A percentile compares a stretch with the other conserved stretches of the same genome.
Evolutionary conservation across 495 filamentous ascomycete genomes (phyloP).

Genomic region (Hypoxylon fragiforme): DNA sequence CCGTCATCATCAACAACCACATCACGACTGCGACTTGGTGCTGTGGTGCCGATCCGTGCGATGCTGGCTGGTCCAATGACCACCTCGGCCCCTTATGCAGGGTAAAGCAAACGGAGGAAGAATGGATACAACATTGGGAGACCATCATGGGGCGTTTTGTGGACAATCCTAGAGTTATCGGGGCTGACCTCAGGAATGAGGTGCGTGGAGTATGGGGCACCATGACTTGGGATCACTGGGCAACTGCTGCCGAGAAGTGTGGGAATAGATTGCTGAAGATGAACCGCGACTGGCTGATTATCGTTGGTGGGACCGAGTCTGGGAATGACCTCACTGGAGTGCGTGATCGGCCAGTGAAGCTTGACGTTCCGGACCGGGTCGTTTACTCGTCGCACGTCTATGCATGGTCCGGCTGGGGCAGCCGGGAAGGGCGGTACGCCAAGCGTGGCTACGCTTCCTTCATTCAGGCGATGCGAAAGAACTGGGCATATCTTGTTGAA

Average conservation of each 20-base stretch:
- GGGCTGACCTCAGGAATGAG: slow-evolving; percentile 64
- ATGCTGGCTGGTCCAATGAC: slow-evolving; percentile 61
- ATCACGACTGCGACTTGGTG: slow-evolving; percentile 66
- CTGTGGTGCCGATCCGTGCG: slow-evolving; percentile 62
- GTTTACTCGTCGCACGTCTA: slow-evolving; percentile 68
- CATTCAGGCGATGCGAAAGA: slow-evolving; percentile 57
- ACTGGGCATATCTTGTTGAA: slow-evolving; percentile 64
- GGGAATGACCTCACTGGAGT: slow-evolving; percentile 60
- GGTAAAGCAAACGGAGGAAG: slow-evolving; percentile 57
- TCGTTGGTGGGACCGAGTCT: slow-evolving; percentile 63
- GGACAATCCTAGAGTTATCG: slow-evolving; percentile 58
- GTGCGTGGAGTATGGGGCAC: slow-evolving; percentile 65
- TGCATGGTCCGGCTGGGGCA: slow-evolving; percentile 65
- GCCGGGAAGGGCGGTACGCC: slow-evolving; percentile 52
- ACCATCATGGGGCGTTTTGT: slow-evolving; percentile 56
- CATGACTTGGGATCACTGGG: slow-evolving; percentile 62
- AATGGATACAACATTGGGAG: slow-evolving; percentile 64
- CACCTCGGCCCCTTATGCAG: slow-evolving; percentile 56
- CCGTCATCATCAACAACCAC: slow-evolving; percentile 64
- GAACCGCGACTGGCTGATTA: slow-evolving; percentile 62
- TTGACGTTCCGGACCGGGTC: slow-evolving; percentile 54
- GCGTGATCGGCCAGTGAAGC: slow-evolving; percentile 51
- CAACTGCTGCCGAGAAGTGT: slow-evolving; percentile 58
- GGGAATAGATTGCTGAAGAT: slow-evolving; percentile 58
- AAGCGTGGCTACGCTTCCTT: slow-evolving; percentile 59